Conservation (phyloP, 139 green algal genomes). For the Haematococcus lacustris region DNA sequence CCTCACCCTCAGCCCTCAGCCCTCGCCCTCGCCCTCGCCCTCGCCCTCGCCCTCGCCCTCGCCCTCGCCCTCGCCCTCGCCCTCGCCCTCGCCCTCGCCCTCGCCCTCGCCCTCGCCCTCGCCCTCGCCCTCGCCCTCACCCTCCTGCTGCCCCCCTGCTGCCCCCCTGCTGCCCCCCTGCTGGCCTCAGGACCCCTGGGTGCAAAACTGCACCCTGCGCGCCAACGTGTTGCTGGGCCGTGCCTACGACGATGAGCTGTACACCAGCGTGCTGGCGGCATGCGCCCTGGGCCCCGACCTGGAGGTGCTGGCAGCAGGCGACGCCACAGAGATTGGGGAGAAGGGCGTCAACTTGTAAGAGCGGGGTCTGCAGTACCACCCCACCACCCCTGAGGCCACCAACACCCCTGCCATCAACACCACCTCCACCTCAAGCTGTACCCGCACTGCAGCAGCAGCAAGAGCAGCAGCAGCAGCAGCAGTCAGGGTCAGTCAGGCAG, state of each 20-base stretch:
- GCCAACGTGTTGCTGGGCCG: slow-evolving; percentile 71
- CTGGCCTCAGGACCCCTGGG: slow-evolving; percentile 74
- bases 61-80: too few species aligned
- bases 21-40: too few species aligned
- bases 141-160: too few species aligned
- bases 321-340: slow-evolving; percentile 68
- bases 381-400: not conserved
- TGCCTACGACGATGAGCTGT: slow-evolving; percentile 36
- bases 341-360: too few species aligned
- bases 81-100: too few species aligned
- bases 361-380: too few species aligned
- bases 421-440: slow-evolving; percentile 1
- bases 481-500: too few species aligned
- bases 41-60: too few species aligned
- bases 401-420: not conserved
- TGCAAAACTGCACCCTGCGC: slow-evolving; percentile 70
- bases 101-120: too few species aligned
- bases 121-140: too few species aligned
- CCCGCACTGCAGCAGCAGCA: slow-evolving; percentile 38
- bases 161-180: too few species aligned
- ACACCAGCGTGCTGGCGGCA: slow-evolving; percentile 39
- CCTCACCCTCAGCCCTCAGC: too few species aligned
- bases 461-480: slow-evolving; percentile 27
- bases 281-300: slow-evolving; percentile 62
- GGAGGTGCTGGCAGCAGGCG: slow-evolving; percentile 59